Percentiles rank a stretch among this genome's conserved stretches.
Conservation (phyloP, 805 yeast species). For the Ogataea chonburiensis region DNA sequence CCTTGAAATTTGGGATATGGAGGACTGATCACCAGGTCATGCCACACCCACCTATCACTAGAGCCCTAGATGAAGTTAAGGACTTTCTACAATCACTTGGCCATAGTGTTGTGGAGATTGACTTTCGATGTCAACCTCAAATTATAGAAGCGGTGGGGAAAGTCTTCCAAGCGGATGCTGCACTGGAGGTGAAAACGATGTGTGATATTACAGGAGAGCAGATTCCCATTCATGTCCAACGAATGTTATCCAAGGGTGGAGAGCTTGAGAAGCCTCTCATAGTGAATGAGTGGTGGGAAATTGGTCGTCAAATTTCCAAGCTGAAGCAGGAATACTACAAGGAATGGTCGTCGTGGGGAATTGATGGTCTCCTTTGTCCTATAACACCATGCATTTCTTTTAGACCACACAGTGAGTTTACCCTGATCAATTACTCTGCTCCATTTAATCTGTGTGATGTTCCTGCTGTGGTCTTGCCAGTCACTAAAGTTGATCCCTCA, state of each 20-base stretch:
- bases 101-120: conserved; percentile 51
- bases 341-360: conserved; percentile 30
- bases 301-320: conserved; percentile 33
- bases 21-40: conserved; percentile 62
- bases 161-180: conserved; percentile 47
- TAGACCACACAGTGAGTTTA: conserved; percentile 21
- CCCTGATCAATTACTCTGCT: conserved; percentile 48
- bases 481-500: conserved; percentile 49
- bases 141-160: conserved; percentile 21
- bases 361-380: conserved; percentile 35
- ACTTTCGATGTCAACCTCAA: conserved; percentile 39
- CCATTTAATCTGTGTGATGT: conserved; percentile 53
- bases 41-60: conserved; percentile 66
- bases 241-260: conserved; percentile 2
- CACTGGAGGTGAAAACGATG: conserved; percentile 17
- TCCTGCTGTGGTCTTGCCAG: conserved; percentile 52
- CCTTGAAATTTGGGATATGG: conserved; percentile 59
- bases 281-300: conserved; percentile 40
- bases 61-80: conserved; percentile 45
- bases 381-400: conserved; percentile 41
- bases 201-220: conserved; percentile 29
- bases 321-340: conserved; percentile 35
- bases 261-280: conserved; percentile 2
- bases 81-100: conserved; percentile 33
- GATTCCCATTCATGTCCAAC: conserved; percentile 9